Percentiles rank a stretch among this genome's conserved stretches.
These are phyloP conservation scores for Yarrowia yakushimensis DNA, from an alignment of 805 yeast species.

Conservation along the genomic window DNA sequence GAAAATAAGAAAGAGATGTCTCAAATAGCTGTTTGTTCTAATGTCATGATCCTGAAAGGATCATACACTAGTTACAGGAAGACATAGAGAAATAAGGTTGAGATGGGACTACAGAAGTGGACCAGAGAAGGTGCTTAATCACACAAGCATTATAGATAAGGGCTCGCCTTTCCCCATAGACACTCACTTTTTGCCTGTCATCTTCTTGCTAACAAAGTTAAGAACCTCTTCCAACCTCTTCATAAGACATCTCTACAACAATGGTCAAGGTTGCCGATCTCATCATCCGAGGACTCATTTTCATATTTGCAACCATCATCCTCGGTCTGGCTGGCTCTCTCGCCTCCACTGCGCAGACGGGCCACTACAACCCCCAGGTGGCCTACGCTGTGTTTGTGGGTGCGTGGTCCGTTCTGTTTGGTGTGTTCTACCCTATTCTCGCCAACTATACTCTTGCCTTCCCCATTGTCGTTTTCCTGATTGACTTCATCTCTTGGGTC, in stretches of 20 bases:
- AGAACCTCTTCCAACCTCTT: not conserved
- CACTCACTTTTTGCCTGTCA: conserved; percentile 39
- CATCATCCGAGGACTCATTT: conserved; percentile 68
- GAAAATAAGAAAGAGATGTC: too few relatives aligned
- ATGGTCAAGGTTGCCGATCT: conserved; percentile 50
- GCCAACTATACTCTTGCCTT: conserved; percentile 84
- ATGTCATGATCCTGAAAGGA: too few relatives aligned
- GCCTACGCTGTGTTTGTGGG: conserved; percentile 84
- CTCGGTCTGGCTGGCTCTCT: conserved; percentile 90
- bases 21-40: too few relatives aligned
- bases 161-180: not conserved
- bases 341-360: conserved; percentile 47
- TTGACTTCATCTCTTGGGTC: conserved; percentile 85
- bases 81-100: too few relatives aligned
- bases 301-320: conserved; percentile 69
- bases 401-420: conserved; percentile 78
- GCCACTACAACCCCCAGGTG: conserved; percentile 67
- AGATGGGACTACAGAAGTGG: too few relatives aligned
- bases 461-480: conserved; percentile 69
- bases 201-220: conserved; percentile 34
- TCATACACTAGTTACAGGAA: too few relatives aligned
- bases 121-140: too few relatives aligned
- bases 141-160: conserved; percentile 21
- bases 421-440: conserved; percentile 70
- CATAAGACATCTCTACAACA: not conserved